Evolutionary conservation across 352 stramenopile genomes (phyloP), one percentile per base, ranked within the genome.

Genomic region (Globisporangium carolinianum): DNA sequence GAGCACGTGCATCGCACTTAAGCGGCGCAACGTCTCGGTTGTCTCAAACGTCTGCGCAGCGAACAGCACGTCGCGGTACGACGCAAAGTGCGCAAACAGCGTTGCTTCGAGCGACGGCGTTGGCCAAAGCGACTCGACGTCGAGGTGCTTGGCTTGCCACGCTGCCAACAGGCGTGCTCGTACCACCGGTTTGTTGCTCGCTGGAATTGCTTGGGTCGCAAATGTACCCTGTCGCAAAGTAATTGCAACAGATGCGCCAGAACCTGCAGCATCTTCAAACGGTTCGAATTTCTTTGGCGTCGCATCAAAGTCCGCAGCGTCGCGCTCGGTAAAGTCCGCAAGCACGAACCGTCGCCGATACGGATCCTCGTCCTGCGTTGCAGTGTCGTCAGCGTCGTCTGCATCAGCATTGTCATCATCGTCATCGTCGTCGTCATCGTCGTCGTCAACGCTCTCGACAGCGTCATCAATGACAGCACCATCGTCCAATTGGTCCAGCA

Each of bases 1-100:
- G 35, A 90, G 57, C 49, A 86, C 71, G 60, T 92, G 83, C 83
- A 92, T 90, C 0, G 77, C 79, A 17, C 68, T 78, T 55, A 90
- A 37, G 11, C 71, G 75, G 7, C 83, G 83, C 55, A 92, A 57
- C 17, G 57, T 69, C 18, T 60, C 49, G 8, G 76, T 88, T 56
- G 79, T 81, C 14, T 75, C 73, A 35, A 77, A 67, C 42, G 80
- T 88, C 55, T 92, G 83, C 14, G 74, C 77, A 36, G 80, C 82
- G 43, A 80, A 92, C 47, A 88, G 72, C 37, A 92, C 72, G 56
- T 92, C 83, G 12, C 66, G 67, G 60, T 92, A 92, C 10, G 65
- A 60, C 7, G 57, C 65, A 10, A 89, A 61, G 47, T 87, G 72
- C 48, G 70, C 66, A 15, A 77, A 78, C 5, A 92, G 68, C 51